A percentile compares a stretch with the other conserved stretches of the same genome.
phyloP scores from a whole-genome alignment of 345 rosid species.

The Dovyalis caffra region DNA sequence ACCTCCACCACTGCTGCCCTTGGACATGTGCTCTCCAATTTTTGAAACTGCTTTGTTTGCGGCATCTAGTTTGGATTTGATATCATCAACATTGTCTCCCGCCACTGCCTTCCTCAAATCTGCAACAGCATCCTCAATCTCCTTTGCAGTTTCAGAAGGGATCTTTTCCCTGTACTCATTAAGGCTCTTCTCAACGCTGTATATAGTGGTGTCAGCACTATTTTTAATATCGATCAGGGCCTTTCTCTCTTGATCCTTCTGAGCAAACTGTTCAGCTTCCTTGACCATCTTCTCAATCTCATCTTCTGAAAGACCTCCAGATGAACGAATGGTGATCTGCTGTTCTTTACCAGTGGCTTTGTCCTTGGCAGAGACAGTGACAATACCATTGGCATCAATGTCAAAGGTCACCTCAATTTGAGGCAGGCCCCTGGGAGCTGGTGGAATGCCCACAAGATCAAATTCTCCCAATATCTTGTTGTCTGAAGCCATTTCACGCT shows the following conservation, averaged over 20 bases:
- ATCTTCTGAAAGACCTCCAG: constrained; percentile 34
- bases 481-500: constrained; percentile 29
- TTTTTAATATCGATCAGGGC: constrained; percentile 31
- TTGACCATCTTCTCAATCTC: constrained; percentile 40
- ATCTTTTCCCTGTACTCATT: constrained; percentile 35
- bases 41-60: constrained; percentile 38
- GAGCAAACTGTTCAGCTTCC: constrained; percentile 34
- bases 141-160: constrained; percentile 30
- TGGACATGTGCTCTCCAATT: constrained; percentile 38
- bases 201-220: constrained; percentile 31
- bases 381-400: constrained; percentile 40
- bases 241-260: constrained; percentile 37
- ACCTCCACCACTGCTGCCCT: constrained; percentile 26
- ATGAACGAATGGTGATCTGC: constrained; percentile 34
- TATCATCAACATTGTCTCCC: constrained; percentile 28
- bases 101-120: constrained; percentile 31
- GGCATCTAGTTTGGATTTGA: constrained; percentile 30
- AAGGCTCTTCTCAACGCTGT: constrained; percentile 38
- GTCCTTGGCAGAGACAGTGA: constrained; percentile 41
- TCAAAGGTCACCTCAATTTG: constrained; percentile 39
- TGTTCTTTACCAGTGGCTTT: constrained; percentile 30
- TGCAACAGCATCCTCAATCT: constrained; percentile 29
- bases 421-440: constrained; percentile 30
- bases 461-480: constrained; percentile 30
- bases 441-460: constrained; percentile 28